phyloP scores from a whole-genome alignment of 768 basidiomycete genomes.

The Mycena kentingensis region DNA sequence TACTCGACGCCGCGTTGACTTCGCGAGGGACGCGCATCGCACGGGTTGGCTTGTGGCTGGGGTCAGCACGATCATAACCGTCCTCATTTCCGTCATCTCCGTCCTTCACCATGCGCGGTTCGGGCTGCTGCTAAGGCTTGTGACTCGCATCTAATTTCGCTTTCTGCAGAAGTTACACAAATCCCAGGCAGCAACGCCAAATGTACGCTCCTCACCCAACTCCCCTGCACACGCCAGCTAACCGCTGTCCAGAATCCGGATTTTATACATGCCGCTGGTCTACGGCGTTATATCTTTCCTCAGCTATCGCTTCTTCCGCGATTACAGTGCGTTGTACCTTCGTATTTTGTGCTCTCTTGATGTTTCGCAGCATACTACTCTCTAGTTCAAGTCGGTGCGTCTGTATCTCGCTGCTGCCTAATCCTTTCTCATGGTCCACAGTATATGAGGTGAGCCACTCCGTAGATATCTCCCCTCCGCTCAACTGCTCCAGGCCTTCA shows the following conservation, averaged over 20 bases:
- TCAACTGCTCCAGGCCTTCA: conserved; percentile 59
- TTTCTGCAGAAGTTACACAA: conserved; percentile 65
- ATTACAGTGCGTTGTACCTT: conserved; percentile 54
- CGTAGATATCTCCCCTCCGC: not conserved
- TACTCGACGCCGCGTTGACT: too few species aligned
- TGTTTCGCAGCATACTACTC: conserved; percentile 38
- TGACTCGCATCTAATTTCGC: not conserved
- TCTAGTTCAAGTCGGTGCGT: conserved; percentile 45
- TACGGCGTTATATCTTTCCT: conserved; percentile 85
- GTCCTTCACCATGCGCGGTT: conserved; percentile 67
- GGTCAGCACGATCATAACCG: conserved; percentile 54
- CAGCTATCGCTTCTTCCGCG: conserved; percentile 81
- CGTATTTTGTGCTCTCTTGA: not conserved
- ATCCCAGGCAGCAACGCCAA: conserved; percentile 75
- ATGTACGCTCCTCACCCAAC: conserved; percentile 48
- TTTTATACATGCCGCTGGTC: conserved; percentile 82
- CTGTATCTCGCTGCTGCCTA: conserved; percentile 6
- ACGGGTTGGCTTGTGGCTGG: conserved; percentile 69
- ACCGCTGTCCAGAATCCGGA: conserved; percentile 59
- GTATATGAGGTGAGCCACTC: conserved; percentile 64
- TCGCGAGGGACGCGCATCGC: conserved; percentile 57
- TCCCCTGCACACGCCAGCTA: conserved; percentile 1
- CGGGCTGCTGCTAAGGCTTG: conserved; percentile 22
- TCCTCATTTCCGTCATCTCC: conserved; percentile 58
- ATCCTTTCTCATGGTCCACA: conserved; percentile 29